Evolutionary conservation across 108 stramenopile species (phyloP).

Genomic region (Parietichytrium sp.): DNA sequence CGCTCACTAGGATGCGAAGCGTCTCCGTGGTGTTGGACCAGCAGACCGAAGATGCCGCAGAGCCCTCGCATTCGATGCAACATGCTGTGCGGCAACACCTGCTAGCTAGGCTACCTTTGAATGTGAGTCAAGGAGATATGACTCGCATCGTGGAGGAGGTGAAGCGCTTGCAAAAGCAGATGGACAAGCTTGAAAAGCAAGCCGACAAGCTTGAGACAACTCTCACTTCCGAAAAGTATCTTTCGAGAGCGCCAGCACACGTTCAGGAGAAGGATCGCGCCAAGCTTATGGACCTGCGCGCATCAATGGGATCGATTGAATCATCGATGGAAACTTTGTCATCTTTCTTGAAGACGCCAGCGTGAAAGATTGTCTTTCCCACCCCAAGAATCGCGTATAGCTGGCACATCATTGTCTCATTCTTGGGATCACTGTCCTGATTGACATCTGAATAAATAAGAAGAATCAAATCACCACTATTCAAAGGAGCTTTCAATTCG

Average conservation of each 20-base stretch:
- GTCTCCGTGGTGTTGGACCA: too few species aligned
- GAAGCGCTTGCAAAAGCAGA: slow-evolving; percentile 53
- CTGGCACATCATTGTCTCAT: too few species aligned
- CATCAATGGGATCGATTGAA: too few species aligned
- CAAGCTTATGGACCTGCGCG: too few species aligned
- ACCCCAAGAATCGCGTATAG: too few species aligned
- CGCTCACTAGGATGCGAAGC: slow-evolving; percentile 30
- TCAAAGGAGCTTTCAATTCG: too few species aligned
- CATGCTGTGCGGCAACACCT: slow-evolving; percentile 48
- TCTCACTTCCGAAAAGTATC: neutral
- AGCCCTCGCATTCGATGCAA: neutral
- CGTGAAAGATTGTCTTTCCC: too few species aligned
- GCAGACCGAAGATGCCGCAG: neutral
- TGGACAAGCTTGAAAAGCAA: slow-evolving; percentile 50
- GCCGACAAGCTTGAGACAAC: slow-evolving; percentile 45
- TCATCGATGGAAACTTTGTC: too few species aligned
- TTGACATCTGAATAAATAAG: too few species aligned
- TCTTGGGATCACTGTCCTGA: too few species aligned
- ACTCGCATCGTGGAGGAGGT: slow-evolving; percentile 57
- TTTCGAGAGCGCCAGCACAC: neutral
- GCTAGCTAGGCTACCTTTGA: slow-evolving; percentile 53
- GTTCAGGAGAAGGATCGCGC: slow-evolving; percentile 8
- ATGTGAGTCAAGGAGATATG: slow-evolving; percentile 39
- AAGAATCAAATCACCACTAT: too few species aligned
- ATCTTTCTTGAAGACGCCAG: too few species aligned